Evolutionary conservation across 805 yeast species (phyloP).

Genomic region (Lachancea quebecensis): DNA sequence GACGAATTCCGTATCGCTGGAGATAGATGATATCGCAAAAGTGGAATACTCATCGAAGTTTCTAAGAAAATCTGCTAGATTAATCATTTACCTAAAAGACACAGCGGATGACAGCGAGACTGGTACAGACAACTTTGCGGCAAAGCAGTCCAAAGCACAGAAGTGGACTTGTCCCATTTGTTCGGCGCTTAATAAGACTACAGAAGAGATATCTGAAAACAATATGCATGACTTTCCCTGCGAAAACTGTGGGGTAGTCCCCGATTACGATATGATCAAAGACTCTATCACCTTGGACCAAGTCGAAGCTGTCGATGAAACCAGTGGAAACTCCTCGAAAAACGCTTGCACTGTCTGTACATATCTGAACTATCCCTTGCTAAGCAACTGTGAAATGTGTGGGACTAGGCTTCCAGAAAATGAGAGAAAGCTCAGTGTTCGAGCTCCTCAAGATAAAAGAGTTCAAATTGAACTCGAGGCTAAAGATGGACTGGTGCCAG

Average conservation of each 20-base stretch:
- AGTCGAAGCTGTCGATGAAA: not conserved
- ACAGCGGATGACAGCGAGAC: conserved; percentile 1
- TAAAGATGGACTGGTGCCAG: conserved; percentile 24
- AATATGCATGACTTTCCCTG: conserved; percentile 40
- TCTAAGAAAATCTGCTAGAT: conserved; percentile 70
- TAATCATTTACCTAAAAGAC: conserved; percentile 38
- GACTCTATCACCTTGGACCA: conserved; percentile 21
- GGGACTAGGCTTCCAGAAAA: conserved; percentile 45
- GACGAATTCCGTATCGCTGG: conserved; percentile 41
- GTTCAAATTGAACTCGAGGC: conserved; percentile 28
- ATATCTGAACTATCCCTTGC: conserved; percentile 73
- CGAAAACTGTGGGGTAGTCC: conserved; percentile 55
- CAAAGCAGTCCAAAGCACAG: not conserved
- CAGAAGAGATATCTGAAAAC: conserved; percentile 13
- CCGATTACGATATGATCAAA: conserved; percentile 33
- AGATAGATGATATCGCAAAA: conserved; percentile 36
- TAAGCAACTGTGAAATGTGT: conserved; percentile 80
- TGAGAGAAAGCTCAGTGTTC: conserved; percentile 13
- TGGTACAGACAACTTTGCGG: conserved; percentile 5
- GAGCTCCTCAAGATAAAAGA: conserved; percentile 27
- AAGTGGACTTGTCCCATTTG: conserved; percentile 89
- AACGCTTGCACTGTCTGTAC: conserved; percentile 55
- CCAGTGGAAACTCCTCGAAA: conserved; percentile 11
- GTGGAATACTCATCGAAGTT: conserved; percentile 48
- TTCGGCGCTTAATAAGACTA: conserved; percentile 30